These are phyloP conservation scores for Penicillium pancosmium DNA, from an alignment of 495 filamentous ascomycete genomes.

Conservation along the genomic window DNA sequence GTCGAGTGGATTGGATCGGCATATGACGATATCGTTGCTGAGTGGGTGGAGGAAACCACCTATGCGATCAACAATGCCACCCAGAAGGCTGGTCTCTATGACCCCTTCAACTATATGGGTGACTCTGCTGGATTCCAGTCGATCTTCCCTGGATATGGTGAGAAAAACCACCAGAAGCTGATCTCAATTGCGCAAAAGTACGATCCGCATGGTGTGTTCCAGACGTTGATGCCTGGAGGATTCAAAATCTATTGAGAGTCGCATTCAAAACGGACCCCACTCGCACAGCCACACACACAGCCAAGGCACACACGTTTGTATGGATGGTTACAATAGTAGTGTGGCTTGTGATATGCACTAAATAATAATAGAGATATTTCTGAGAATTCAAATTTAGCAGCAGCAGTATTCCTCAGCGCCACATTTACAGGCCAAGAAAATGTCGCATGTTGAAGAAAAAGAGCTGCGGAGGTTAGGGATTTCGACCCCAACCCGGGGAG, in stretches of 20 bases:
- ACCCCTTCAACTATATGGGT: slow-evolving; percentile 39
- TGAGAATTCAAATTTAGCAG: not conserved
- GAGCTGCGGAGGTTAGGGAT: not conserved
- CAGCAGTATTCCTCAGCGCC: not conserved
- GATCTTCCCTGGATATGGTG: slow-evolving; percentile 51
- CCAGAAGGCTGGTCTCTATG: slow-evolving; percentile 33
- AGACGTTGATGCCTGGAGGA: slow-evolving; percentile 46
- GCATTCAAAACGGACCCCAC: not conserved
- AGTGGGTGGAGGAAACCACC: slow-evolving; percentile 39
- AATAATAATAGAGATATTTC: not conserved
- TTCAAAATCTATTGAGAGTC: slow-evolving; percentile 33
- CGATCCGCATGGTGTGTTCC: slow-evolving; percentile 54
- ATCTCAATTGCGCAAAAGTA: slow-evolving; percentile 44
- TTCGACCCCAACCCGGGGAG: not conserved
- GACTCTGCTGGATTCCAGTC: slow-evolving; percentile 37
- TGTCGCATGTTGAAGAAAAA: not conserved
- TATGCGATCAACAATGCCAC: slow-evolving; percentile 39
- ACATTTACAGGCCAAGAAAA: not conserved
- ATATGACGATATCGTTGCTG: slow-evolving; percentile 34
- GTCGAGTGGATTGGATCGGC: slow-evolving; percentile 40
- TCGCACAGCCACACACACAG: not conserved
- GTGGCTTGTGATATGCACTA: not conserved
- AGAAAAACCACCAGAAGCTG: slow-evolving; percentile 41
- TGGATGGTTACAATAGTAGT: not conserved
- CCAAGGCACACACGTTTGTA: not conserved